Evolutionary conservation across 176 grass and related monocot species (phyloP).

Genomic region (Triticum urartu): DNA sequence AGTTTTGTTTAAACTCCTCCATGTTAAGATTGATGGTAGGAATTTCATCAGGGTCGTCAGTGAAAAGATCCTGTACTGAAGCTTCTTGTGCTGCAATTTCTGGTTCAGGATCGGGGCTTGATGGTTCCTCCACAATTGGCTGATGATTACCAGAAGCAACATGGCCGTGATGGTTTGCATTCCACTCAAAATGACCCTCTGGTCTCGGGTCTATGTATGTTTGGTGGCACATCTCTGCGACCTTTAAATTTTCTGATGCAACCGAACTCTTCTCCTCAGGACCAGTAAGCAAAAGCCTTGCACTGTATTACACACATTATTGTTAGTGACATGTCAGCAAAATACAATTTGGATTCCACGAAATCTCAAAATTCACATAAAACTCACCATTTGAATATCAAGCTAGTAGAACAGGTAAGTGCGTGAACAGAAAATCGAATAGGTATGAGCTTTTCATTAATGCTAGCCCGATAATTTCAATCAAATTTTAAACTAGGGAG

Average conservation of each 20-base stretch:
- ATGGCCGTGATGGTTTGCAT: background rate
- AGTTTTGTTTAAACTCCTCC: slow-evolving; percentile 72
- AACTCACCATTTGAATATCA: too few relatives aligned
- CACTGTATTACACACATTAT: slow-evolving; percentile 53
- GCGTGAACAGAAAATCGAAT: too few relatives aligned
- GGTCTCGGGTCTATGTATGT: slow-evolving; percentile 8
- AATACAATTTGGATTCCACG: too few relatives aligned
- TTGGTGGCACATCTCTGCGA: slow-evolving; percentile 14
- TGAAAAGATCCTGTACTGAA: slow-evolving; percentile 74
- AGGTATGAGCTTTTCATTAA: too few relatives aligned
- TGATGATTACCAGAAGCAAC: slow-evolving; percentile 27
- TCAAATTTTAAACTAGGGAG: too few relatives aligned
- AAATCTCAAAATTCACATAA: too few relatives aligned
- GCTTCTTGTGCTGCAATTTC: slow-evolving; percentile 35
- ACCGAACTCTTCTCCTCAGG: slow-evolving; percentile 59
- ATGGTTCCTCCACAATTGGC: slow-evolving; percentile 87
- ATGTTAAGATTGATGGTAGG: slow-evolving; percentile 80
- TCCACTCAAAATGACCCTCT: slow-evolving; percentile 42
- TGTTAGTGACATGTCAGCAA: background rate
- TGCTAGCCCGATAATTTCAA: too few relatives aligned
- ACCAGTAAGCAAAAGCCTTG: slow-evolving; percentile 75
- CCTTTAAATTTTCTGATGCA: slow-evolving; percentile 20
- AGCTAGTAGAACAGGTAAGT: too few relatives aligned
- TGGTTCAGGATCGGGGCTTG: slow-evolving; percentile 58
- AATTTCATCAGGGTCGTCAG: slow-evolving; percentile 77